Base-by-base conservation (phyloP, 140 eudicot species). In the Stevia rebaudiana region DNA sequence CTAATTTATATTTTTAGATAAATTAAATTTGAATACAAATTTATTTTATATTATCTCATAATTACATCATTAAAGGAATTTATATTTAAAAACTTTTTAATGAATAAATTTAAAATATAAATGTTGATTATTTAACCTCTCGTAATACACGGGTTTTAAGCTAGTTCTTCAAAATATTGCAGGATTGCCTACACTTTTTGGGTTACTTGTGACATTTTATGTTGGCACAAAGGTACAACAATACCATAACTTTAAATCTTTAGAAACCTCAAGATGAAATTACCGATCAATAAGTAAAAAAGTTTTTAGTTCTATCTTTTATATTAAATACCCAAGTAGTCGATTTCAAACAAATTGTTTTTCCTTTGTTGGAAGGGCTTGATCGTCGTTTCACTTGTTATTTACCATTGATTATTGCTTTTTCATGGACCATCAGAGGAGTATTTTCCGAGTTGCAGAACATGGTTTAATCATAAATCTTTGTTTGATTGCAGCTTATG, bases 181-280 rank as follows among this genome's bases (percentile, higher is more conserved):
- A 91, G 98, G 96, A 58, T 73, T 87, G 15, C 87, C 89, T 42
- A 80, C 85, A 11, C 91, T 91, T 47, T 74, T 71, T 59, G 88
- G 86, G 66, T 69, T 91, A 80, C 79, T 91, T 39, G 55, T 87
- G 60, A 78, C 98, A 59, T 91, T 87, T 70, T 91, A 91, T 68
- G 64, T 87, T 11, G 98, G 98, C 67, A 91, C 98, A 31, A 91
- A 91, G 98, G 98, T 91, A 63, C 66, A 49, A 63, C 66, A 49
- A 16, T 58, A 12, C 25, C 62, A 54, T 39, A 28, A 63, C 9
- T 49, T 7, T 8, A 37, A 46, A 5, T 12, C 17, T 49, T 15
- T 24, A 12, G 47, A 48, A 47, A 65, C 24, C 35, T 46, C 33
- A 36, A 6, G 48, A 35, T 47, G 7, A 18, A 7, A 12, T 65